Evolutionary conservation across 257 asterid genomes (phyloP).

Genomic region (Schizonepeta tenuifolia): DNA sequence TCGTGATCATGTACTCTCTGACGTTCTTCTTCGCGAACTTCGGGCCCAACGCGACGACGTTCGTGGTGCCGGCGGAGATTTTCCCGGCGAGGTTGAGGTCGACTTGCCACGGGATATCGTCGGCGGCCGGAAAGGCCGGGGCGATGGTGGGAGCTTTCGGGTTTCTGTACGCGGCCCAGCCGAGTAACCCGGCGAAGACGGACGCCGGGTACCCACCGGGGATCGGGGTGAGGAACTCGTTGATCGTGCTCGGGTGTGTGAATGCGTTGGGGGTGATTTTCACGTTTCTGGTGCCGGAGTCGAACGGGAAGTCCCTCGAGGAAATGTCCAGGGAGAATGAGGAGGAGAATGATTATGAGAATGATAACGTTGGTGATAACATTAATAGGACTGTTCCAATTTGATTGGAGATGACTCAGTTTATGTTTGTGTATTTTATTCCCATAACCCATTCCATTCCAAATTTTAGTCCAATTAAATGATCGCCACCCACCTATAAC

Average conservation of each 20-base stretch:
- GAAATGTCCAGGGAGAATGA: constrained; percentile 55
- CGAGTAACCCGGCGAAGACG: constrained; percentile 41
- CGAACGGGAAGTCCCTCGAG: constrained; percentile 59
- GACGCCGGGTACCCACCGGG: constrained; percentile 60
- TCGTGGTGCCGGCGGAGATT: constrained; percentile 65
- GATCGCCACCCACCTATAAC: no score
- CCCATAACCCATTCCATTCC: no score
- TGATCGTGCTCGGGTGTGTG: constrained; percentile 51
- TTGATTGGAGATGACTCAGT: not conserved
- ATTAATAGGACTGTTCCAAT: constrained; percentile 42
- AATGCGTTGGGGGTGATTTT: constrained; percentile 52
- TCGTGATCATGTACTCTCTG: constrained; percentile 52
- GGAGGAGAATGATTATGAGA: constrained; percentile 22
- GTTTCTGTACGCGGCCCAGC: constrained; percentile 60
- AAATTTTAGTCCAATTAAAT: no score
- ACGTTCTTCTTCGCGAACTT: constrained; percentile 66
- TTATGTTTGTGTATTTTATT: not conserved
- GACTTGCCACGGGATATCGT: constrained; percentile 66
- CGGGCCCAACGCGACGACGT: constrained; percentile 63
- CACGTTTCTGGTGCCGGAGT: constrained; percentile 61
- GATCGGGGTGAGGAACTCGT: constrained; percentile 51
- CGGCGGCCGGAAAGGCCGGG: constrained; percentile 66
- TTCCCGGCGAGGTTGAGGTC: constrained; percentile 64
- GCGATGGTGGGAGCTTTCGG: constrained; percentile 66
- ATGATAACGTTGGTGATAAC: not conserved